Evolutionary conservation across 2,329 filamentous ascomycete species (phyloP).

Genomic region (Hymenoscyphus salicellus): DNA sequence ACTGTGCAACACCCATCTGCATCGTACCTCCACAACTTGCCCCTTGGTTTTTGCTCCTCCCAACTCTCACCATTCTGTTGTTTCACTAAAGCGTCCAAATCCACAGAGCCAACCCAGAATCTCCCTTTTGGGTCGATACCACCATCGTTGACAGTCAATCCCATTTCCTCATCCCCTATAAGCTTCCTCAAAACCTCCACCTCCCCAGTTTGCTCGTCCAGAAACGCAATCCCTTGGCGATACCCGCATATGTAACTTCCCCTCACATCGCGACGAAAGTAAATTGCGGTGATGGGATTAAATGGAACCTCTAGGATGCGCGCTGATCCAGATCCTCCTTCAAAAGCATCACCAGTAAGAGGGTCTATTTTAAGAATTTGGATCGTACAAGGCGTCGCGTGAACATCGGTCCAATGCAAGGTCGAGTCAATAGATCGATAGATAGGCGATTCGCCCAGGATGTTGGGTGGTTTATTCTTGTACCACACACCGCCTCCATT

Average conservation of each 20-base stretch:
- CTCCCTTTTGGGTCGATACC: slow-evolving; percentile 10
- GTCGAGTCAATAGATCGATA: slow-evolving; percentile 8
- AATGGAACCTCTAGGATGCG: slow-evolving; percentile 7
- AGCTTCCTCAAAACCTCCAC: slow-evolving; percentile 9
- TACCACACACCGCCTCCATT: slow-evolving; percentile 8
- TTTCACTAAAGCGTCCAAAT: not conserved
- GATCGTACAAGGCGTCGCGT: slow-evolving; percentile 9
- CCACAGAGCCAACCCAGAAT: slow-evolving; percentile 9
- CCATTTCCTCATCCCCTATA: slow-evolving; percentile 1
- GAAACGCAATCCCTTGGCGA: slow-evolving; percentile 8
- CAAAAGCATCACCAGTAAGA: not conserved
- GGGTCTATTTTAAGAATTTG: slow-evolving; percentile 14
- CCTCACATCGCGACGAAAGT: slow-evolving; percentile 4
- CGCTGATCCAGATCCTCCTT: not conserved
- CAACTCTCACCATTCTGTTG: not conserved
- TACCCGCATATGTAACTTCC: slow-evolving; percentile 19
- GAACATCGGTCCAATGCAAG: slow-evolving; percentile 11
- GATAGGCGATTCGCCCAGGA: slow-evolving; percentile 11
- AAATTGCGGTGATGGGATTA: slow-evolving; percentile 3
- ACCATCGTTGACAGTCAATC: slow-evolving; percentile 9
- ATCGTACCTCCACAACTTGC: slow-evolving; percentile 31
- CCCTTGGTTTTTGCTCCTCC: slow-evolving; percentile 20
- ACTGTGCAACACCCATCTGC: slow-evolving; percentile 35
- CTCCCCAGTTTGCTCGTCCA: slow-evolving; percentile 8
- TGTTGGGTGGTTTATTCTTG: slow-evolving; percentile 6